phyloP scores from a whole-genome alignment of 2,329 filamentous ascomycete species.

The Conoideocrella luteorostrata region DNA sequence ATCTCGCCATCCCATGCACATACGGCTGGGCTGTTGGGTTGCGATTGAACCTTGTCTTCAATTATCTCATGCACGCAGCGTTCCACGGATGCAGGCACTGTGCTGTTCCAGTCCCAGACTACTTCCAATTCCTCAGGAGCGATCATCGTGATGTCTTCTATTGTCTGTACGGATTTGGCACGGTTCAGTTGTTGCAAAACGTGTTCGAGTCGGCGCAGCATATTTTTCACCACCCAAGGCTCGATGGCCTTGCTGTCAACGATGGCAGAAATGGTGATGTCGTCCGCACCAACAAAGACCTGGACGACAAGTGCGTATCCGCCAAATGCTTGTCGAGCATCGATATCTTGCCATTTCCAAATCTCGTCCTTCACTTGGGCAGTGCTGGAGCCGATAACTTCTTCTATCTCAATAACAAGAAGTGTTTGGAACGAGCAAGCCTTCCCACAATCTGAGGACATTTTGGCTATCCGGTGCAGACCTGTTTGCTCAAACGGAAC shows the following conservation, averaged over 20 bases:
- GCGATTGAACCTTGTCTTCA: no score
- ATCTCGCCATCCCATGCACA: no score
- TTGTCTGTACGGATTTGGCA: background rate
- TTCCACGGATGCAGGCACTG: no score
- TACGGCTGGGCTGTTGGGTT: no score
- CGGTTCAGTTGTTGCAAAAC: background rate
- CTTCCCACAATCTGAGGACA: conserved; percentile 8
- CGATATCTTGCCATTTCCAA: background rate
- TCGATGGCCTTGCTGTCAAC: background rate
- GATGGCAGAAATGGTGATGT: background rate
- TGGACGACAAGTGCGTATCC: background rate
- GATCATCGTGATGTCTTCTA: no score
- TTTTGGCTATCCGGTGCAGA: conserved; percentile 15
- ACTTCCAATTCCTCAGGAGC: no score
- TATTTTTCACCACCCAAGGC: background rate
- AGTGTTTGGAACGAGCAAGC: conserved; percentile 22
- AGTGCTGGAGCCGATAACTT: conserved; percentile 14
- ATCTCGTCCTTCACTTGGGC: background rate
- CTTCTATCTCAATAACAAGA: conserved; percentile 22
- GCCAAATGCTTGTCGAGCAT: background rate
- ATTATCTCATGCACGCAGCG: no score
- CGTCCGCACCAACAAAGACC: background rate
- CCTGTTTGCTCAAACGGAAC: conserved; percentile 16
- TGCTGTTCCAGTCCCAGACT: no score
- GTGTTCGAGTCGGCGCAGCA: background rate